Percentiles rank a stretch among this genome's conserved stretches.
Conservation (phyloP, 2,329 filamentous ascomycete species). For the Lecanicillium sp. region DNA sequence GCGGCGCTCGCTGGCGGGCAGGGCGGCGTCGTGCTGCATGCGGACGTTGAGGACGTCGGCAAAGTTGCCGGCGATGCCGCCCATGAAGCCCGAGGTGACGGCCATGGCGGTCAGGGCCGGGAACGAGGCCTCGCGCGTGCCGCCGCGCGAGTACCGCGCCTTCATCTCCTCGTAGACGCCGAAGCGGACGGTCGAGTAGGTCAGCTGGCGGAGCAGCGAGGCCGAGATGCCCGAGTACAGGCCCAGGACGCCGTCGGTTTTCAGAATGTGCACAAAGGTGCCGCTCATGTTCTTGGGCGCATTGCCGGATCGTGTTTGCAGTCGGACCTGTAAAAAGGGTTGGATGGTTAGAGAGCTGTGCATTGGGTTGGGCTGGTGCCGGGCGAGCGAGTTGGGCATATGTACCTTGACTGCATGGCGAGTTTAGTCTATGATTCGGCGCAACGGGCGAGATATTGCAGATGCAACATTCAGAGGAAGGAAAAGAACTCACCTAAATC, state of each 20-base stretch:
- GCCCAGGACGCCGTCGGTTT: constrained; percentile 66
- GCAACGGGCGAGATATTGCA: neutral
- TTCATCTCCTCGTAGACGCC: constrained; percentile 95
- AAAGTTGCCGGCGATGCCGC: constrained; percentile 85
- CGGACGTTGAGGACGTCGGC: constrained; percentile 96
- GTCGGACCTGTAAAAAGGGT: constrained; percentile 55
- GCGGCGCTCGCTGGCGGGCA: constrained; percentile 64
- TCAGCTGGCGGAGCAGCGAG: constrained; percentile 85
- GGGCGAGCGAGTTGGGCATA: neutral
- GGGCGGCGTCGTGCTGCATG: constrained; percentile 88
- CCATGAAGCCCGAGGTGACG: constrained; percentile 74
- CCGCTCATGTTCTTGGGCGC: constrained; percentile 74
- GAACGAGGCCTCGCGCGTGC: constrained; percentile 52
- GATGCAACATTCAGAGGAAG: neutral
- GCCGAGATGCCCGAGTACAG: constrained; percentile 90
- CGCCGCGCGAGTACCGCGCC: constrained; percentile 40
- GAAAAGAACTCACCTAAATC: constrained; percentile 64
- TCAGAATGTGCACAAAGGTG: constrained; percentile 77
- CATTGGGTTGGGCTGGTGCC: neutral
- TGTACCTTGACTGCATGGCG: constrained; percentile 42
- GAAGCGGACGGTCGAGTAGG: constrained; percentile 94
- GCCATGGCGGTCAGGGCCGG: constrained; percentile 76
- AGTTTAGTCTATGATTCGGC: constrained; percentile 5
- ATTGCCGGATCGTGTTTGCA: constrained; percentile 75
- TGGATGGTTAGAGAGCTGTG: constrained; percentile 8